Conservation (phyloP, 176 grass and related monocot genomes). For the Oryza punctata region DNA sequence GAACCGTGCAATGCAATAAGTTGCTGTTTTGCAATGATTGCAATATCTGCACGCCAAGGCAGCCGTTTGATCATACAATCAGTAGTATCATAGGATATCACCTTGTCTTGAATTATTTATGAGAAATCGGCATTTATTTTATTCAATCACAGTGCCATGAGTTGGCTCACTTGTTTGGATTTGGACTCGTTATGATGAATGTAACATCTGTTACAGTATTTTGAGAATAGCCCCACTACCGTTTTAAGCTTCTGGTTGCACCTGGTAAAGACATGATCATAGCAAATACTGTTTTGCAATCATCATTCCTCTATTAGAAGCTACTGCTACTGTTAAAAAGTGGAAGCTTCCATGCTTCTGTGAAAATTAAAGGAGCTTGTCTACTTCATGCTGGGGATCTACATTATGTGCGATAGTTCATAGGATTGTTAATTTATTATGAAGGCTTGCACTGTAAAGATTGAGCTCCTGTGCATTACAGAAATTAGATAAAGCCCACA, state of each 20-base stretch:
- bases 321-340: slow-evolving; percentile 17
- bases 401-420: neutral
- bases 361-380: neutral
- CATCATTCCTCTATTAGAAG: neutral
- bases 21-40: neutral
- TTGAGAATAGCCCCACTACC: neutral
- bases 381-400: neutral
- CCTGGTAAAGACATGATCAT: slow-evolving; percentile 12
- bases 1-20: neutral
- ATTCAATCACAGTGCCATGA: neutral
- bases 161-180: slow-evolving; percentile 7
- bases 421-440: neutral
- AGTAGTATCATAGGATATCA: neutral
- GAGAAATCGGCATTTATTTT: neutral
- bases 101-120: neutral
- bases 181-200: neutral
- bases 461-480: neutral
- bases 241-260: slow-evolving; percentile 30
- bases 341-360: slow-evolving; percentile 1
- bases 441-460: neutral
- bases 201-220: neutral
- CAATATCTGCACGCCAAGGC: neutral
- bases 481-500: slow-evolving; percentile 14
- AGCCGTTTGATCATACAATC: neutral
- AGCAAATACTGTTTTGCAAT: neutral